Base-by-base conservation (phyloP, 805 yeast species). In the Dipodascus albidus region DNA sequence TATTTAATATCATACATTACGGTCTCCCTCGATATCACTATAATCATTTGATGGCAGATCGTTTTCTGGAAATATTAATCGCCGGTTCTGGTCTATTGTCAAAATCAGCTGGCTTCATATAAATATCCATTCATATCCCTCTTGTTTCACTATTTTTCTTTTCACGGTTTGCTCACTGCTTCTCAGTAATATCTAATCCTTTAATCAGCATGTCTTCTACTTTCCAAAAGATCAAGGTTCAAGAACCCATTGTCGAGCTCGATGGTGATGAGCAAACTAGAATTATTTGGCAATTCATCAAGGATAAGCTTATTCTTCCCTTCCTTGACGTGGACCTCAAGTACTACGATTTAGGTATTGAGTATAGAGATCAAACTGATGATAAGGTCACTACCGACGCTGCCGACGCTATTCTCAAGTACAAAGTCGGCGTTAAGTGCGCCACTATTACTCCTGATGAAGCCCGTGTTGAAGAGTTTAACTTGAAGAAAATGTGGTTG, bases 211-310 rank as follows among this genome's bases (percentile, higher is more conserved):
- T 38, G 44, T 38, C 44, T 14, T 54, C 56, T 9, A 22, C 49
- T 22, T 47, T 47, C 49, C 49, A 47, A 23, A 89, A 89, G 68
- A 84, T 91, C 68, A 74, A 77, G 59, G 97, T 91, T 54, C 77
- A 78, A 68, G 85, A 79, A 63, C 98, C 98, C 59, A 80, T 91
- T 62, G 98, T 91, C 59, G 98, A 91, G 69, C 81, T 91, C 85
- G 98, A 91, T 64, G 98, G 98, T 59, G 98, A 91, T 70, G 98
- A 91, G 73, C 87, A 85, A 87, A 91, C 98, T 66, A 79, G 97
- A 67, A 88, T 91, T 69, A 91, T 91, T 74, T 91, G 98, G 98
- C 78, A 87, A 62, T 70, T 82, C 63, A 91, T 91, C 72, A 87
- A 85, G 69, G 91, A 87, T 60, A 80, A 87, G 71, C 79, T 91